Evolutionary conservation across 306 rosid species (phyloP), one percentile per base, ranked within the genome.

Genomic region (Trichosanthes truncata): DNA sequence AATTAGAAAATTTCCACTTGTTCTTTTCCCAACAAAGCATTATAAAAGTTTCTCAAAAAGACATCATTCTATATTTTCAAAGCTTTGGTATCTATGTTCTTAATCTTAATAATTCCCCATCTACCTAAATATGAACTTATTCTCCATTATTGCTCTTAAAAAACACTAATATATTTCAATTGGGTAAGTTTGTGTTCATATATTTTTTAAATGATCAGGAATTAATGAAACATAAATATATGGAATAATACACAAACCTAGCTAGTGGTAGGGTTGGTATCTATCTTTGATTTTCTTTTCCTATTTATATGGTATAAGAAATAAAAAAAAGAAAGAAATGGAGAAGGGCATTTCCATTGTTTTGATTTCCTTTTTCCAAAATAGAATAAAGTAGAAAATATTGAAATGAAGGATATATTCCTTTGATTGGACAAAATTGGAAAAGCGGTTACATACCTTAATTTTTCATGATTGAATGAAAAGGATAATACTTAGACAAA

Each of bases 401-500:
- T 51, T 18, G 46, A 40, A 51, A 74, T 33, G 63, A 74, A 74
- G 78, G 78, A 74, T 74, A 74, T 25, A 74, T 74, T 74, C 78
- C 62, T 17, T 31, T 74, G 78, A 74, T 74, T 51, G 6, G 78
- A 74, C 78, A 74, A 74, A 74, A 49, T 51, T 49, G 61, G 62
- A 59, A 51, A 74, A 31, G 4, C 18, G 9, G 2, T 18, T 74
- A 51, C 43, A 17, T 26, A 73, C 60, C 78, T 26, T 48, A 48
- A 17, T 0, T 12, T 74, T 33, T 74, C 1, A 1, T 43, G 5
- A 73, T 25, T 3, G 59, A 73, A 14, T 26, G 25, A 26, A 73
- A 72, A 71, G 25, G 46, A 18, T 7, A 20, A 53, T 53, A 18
- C 59, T 17, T 53, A 41, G 33, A 43, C 31, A 23, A 69, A 21